phyloP scores from a whole-genome alignment of 768 basidiomycete species.

The Pleurotus djamor region DNA sequence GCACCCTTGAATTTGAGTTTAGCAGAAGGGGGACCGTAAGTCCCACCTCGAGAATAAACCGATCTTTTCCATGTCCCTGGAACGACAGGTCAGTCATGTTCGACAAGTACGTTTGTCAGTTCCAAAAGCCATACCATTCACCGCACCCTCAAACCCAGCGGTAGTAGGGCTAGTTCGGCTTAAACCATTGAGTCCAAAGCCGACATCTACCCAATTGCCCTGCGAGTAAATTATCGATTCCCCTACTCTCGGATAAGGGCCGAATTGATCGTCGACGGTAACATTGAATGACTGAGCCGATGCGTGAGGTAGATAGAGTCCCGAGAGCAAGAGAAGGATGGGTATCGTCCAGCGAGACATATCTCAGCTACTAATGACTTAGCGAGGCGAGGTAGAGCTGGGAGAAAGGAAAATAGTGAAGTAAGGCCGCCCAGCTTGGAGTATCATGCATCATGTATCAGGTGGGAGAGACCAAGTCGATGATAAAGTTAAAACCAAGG shows the following conservation, averaged over 20 bases:
- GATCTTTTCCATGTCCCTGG: neutral
- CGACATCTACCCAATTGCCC: neutral
- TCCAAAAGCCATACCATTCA: neutral
- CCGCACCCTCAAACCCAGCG: neutral
- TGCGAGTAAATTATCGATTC: neutral
- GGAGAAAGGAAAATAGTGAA: too few species aligned
- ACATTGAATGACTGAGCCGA: neutral
- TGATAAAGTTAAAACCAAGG: too few species aligned
- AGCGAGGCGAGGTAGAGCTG: too few species aligned
- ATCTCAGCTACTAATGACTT: neutral
- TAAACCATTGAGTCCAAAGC: neutral
- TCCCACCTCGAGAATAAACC: neutral
- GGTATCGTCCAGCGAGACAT: neutral
- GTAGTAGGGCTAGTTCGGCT: neutral
- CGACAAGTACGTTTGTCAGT: neutral
- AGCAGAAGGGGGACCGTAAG: neutral
- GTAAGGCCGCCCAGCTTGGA: too few species aligned
- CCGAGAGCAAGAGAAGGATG: neutral
- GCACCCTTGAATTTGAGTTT: neutral
- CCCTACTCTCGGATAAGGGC: neutral
- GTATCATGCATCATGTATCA: too few species aligned
- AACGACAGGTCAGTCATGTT: neutral
- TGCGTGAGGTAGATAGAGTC: neutral
- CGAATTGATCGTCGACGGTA: neutral
- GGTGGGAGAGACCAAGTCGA: too few species aligned